Conservation (phyloP, 108 stramenopile species). For the Schizochytrium sp. region DNA sequence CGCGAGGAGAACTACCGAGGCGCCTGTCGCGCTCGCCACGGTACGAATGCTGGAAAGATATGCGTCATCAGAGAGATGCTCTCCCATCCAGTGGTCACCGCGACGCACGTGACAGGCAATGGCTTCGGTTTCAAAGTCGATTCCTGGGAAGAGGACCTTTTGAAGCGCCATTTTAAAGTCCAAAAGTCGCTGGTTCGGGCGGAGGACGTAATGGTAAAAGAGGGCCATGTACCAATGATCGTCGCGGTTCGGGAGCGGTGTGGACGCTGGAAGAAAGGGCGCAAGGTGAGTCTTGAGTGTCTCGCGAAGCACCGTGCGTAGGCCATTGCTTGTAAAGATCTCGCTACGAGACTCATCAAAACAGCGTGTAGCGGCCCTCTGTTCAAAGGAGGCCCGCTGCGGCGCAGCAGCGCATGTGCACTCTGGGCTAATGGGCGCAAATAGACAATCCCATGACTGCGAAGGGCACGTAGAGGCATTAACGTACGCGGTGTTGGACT, state of each 20-base stretch:
- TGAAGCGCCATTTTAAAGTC: not conserved
- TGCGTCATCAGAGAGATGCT: not conserved
- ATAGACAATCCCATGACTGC: not conserved
- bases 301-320: not conserved
- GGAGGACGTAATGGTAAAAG: not conserved
- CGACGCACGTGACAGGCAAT: not conserved
- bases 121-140: not conserved
- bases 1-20: not conserved
- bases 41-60: not conserved
- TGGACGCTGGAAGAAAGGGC: too few relatives aligned
- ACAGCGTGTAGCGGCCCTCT: not conserved
- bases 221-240: constrained; percentile 16
- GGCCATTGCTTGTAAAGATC: not conserved
- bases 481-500: not conserved
- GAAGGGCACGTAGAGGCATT: not conserved
- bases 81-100: constrained; percentile 14
- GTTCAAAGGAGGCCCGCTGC: not conserved
- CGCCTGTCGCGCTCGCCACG: not conserved
- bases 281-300: not conserved
- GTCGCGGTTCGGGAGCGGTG: not conserved
- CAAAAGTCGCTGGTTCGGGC: not conserved
- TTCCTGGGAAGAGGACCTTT: not conserved
- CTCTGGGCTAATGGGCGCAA: not conserved
- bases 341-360: not conserved
- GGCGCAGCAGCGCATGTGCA: not conserved